These are phyloP conservation scores for Hypoxylon sp. DNA, from an alignment of 2,329 filamentous ascomycete species.

Conservation along the genomic window DNA sequence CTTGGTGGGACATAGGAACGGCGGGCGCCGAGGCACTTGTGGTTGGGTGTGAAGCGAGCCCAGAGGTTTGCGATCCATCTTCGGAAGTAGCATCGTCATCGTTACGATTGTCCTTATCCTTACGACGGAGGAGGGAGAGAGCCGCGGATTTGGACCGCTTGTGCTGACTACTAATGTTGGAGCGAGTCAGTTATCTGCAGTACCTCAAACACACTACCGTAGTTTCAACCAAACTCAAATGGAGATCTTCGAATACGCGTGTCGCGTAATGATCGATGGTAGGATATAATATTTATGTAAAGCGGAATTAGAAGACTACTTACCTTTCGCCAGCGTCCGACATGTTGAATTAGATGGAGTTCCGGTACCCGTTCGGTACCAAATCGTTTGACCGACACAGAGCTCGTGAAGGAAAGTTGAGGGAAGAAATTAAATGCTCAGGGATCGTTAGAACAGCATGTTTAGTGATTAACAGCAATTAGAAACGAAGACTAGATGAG, in stretches of 20 bases:
- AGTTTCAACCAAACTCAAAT: slow-evolving; percentile 7
- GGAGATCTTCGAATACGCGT: background rate
- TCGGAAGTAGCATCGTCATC: slow-evolving; percentile 65
- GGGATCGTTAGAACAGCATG: slow-evolving; percentile 25
- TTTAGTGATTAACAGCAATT: slow-evolving; percentile 17
- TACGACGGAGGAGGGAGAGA: slow-evolving; percentile 67
- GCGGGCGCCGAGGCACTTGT: slow-evolving; percentile 52
- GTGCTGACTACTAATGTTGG: slow-evolving; percentile 55
- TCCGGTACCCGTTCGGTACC: slow-evolving; percentile 24
- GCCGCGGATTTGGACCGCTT: slow-evolving; percentile 69
- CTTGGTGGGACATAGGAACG: slow-evolving; percentile 55
- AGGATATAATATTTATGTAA: slow-evolving; percentile 22
- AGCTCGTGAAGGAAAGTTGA: slow-evolving; percentile 23
- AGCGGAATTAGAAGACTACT: slow-evolving; percentile 33
- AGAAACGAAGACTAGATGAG: slow-evolving; percentile 2
- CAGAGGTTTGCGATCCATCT: slow-evolving; percentile 60
- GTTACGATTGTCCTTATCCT: slow-evolving; percentile 59
- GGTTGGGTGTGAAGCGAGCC: slow-evolving; percentile 53
- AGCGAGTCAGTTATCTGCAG: slow-evolving; percentile 38
- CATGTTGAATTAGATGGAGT: slow-evolving; percentile 48
- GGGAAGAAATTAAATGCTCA: slow-evolving; percentile 9
- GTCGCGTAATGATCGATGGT: slow-evolving; percentile 11
- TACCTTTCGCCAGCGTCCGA: slow-evolving; percentile 56
- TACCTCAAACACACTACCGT: slow-evolving; percentile 9
- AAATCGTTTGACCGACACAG: slow-evolving; percentile 9